Percentiles rank a stretch among this genome's conserved stretches.
Conservation (phyloP, 2,329 filamentous ascomycete species). For the Diaporthe longicolla region DNA sequence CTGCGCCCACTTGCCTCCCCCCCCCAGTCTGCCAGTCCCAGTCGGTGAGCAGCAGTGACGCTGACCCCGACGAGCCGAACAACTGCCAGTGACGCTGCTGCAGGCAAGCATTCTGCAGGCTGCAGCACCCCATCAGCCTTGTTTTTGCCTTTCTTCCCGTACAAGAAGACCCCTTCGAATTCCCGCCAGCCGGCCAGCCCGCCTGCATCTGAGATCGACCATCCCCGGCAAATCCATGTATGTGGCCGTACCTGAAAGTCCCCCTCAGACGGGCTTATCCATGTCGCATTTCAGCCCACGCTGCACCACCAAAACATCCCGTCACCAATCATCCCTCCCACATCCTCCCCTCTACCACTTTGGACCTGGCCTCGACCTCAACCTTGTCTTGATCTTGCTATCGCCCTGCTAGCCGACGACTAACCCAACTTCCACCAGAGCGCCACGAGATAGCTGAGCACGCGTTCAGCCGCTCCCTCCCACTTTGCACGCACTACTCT, state of each 20-base stretch:
- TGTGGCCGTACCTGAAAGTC: constrained; percentile 28
- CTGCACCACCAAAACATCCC: constrained; percentile 31
- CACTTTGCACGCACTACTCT: background rate
- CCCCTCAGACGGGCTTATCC: constrained; percentile 17
- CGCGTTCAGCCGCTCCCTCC: background rate
- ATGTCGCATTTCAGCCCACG: constrained; percentile 34
- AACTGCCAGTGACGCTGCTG: constrained; percentile 33
- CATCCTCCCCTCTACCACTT: constrained; percentile 25
- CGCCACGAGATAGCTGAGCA: background rate
- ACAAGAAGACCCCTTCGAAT: constrained; percentile 25
- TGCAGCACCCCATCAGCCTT: constrained; percentile 32
- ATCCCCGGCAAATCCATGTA: constrained; percentile 34
- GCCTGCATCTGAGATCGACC: constrained; percentile 34
- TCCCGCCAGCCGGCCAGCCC: background rate
- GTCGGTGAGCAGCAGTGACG: constrained; percentile 12
- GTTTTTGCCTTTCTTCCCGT: constrained; percentile 21
- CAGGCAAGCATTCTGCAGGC: constrained; percentile 12
- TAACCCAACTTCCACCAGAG: background rate
- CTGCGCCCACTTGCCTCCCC: constrained; percentile 9
- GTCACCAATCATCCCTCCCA: constrained; percentile 31
- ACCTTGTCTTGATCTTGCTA: constrained; percentile 16
- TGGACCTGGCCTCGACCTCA: constrained; percentile 4
- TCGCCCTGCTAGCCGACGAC: background rate
- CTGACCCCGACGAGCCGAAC: constrained; percentile 7
- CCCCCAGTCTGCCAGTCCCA: background rate